phyloP scores from a whole-genome alignment of 2,329 filamentous ascomycete genomes.

The Penicillium sp. region DNA sequence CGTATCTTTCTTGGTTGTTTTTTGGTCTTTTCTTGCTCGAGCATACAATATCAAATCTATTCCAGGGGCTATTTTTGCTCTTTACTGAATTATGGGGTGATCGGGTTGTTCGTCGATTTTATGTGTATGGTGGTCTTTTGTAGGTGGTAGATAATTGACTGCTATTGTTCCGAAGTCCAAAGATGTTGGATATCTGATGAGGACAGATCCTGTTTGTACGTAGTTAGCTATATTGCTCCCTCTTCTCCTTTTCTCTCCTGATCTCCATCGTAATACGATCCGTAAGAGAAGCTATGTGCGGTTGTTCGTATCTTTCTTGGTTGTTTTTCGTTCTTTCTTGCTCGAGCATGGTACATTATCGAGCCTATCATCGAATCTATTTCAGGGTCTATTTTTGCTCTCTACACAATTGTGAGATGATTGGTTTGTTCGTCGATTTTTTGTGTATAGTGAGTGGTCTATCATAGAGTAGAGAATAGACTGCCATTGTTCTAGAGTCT shows the following conservation, averaged over 20 bases:
- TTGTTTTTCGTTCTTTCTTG: too few species aligned
- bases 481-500: not conserved
- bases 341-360: constrained; percentile 14
- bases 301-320: not conserved
- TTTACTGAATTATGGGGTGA: not conserved
- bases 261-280: too few species aligned
- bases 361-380: constrained; percentile 2
- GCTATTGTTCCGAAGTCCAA: not conserved
- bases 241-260: too few species aligned
- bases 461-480: not conserved
- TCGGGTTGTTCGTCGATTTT: not conserved
- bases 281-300: not conserved
- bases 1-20: not conserved
- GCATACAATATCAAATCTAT: constrained; percentile 9
- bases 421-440: not conserved
- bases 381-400: not conserved
- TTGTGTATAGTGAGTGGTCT: not conserved
- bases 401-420: not conserved
- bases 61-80: not conserved
- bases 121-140: not conserved
- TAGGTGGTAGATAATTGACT: not conserved
- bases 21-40: not conserved
- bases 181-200: not conserved
- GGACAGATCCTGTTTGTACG: too few species aligned
- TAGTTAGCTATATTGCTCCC: too few species aligned